phyloP scores from a whole-genome alignment of 352 stramenopile genomes.

The Phytopythium cucurbitacearum region DNA sequence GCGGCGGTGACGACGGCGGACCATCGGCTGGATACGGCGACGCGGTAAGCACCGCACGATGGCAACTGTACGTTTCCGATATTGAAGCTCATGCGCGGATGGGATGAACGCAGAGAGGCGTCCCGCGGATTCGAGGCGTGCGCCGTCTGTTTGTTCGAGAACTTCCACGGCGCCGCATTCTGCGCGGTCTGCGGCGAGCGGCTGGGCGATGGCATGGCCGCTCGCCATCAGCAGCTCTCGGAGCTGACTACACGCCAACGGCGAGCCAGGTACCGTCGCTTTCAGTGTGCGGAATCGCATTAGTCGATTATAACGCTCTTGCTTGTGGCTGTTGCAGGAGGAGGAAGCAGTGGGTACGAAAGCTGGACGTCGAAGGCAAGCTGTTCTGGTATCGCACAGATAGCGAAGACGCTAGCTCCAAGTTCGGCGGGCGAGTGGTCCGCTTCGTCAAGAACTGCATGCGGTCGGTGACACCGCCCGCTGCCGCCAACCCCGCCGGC shows the following conservation, averaged over 20 bases:
- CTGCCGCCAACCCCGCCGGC: slow-evolving; percentile 3
- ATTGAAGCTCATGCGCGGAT: neutral
- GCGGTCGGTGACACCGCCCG: neutral
- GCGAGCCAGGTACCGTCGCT: neutral
- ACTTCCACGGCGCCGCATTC: slow-evolving; percentile 48
- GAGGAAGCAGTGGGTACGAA: slow-evolving; percentile 54
- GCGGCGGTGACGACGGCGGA: slow-evolving; percentile 10
- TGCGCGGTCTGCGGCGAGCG: slow-evolving; percentile 42
- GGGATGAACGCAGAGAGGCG: slow-evolving; percentile 21
- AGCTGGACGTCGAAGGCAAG: slow-evolving; percentile 46
- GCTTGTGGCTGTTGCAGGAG: slow-evolving; percentile 9
- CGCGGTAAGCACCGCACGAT: slow-evolving; percentile 10
- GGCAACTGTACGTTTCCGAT: neutral
- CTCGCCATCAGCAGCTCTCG: neutral
- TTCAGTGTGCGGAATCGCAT: slow-evolving; percentile 2
- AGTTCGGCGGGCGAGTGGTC: slow-evolving; percentile 18
- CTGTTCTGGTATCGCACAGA: slow-evolving; percentile 52
- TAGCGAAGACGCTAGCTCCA: slow-evolving; percentile 5
- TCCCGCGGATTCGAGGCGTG: slow-evolving; percentile 43
- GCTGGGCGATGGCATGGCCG: slow-evolving; percentile 9
- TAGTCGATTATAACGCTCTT: neutral
- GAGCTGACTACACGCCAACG: neutral
- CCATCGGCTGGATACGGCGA: slow-evolving; percentile 48
- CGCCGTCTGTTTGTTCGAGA: slow-evolving; percentile 47
- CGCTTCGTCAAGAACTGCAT: slow-evolving; percentile 18